Base-by-base conservation (phyloP, 2,329 filamentous ascomycete genomes). In the Iodosphaeria phyllophila region DNA sequence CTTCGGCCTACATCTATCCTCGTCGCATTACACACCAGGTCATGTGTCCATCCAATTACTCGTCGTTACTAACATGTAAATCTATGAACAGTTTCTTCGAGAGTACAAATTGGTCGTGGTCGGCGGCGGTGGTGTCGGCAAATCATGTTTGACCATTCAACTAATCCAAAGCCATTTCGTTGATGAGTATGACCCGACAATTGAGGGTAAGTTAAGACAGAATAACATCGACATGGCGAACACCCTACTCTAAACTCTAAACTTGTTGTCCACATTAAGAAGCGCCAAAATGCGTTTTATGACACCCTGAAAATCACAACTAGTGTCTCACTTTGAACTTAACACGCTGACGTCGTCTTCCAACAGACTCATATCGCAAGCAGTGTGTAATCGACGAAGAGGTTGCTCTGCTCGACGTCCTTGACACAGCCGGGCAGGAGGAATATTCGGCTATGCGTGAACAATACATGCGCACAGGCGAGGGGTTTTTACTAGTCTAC, bases 391-490 rank as follows among this genome's bases (percentile, higher is more conserved):
- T 98, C 51, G 89, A 98, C 50, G 89, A 95, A 42, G 89, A 98
- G 57, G 83, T 93, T 38, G 89, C 89, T 25, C 69, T 98, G 32
- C 76, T 98, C 52, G 89, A 98, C 53, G 89, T 98, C 35, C 74
- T 95, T 50, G 89, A 98, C 54, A 98, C 89, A 27, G 89, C 89
- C 34, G 89, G 89, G 31, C 89, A 98, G 54, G 89, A 98, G 57
- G 89, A 98, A 59, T 98, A 95, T 62, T 92, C 84, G 29, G 89
- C 89, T 27, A 95, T 98, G 89, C 70, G 89, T 48, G 89, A 98
- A 61, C 89, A 95, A 58, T 98, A 95, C 66, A 98, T 98, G 86
- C 75, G 89, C 44, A 95, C 86, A 13, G 89, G 89, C 48, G 89
- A 98, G 56, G 89, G 89, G 27, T 98, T 98, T 57, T 60, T 98